Evolutionary conservation across 2,329 filamentous ascomycete genomes (phyloP), one percentile per base, ranked within the genome.

Genomic region (Cytospora paraplurivora): DNA sequence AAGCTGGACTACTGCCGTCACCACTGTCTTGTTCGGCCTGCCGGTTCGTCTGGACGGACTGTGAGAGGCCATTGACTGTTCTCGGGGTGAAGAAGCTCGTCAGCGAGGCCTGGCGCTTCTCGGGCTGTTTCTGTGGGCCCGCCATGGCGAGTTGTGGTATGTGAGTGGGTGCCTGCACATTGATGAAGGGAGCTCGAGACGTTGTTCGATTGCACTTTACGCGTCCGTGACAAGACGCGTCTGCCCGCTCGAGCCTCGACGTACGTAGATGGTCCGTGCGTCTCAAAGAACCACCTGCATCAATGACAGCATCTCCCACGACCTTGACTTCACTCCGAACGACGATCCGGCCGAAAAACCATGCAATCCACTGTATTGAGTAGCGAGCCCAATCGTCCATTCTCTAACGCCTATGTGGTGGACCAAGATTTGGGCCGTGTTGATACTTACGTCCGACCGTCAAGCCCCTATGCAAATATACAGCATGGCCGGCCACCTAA

Each of bases 41-140:
- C 17, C 59, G 71, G n/a, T 13, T 58, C 44, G 57, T 62, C 21
- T 55, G 53, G 51, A 60, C 34, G 17, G 62, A 65, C 57, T 68
- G 58, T 8, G 69, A 55, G 56, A 79, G 69, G 63, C 78, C 79
- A 73, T 82, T 83, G 71, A 77, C 73, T 13, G 84, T 78, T 67
- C 84, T 88, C 15, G 86, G 86, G 0, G 87, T 85, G 74, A 96
- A 96, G 77, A 96, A 96, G 72, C 88, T 93, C 3, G 92, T 95
- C 66, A 97, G 88, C 0, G 92, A 91, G 68, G 89, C 85, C 72
- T 97, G 92, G 70, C 89, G 91, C 76, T 89, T 90, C 61, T 74
- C 77, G 34, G 76, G 69, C 0, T 77, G 68, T 58, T 79, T 80
- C 1, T 79, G 65, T 15, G 75, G 71, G 35, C 74, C 73, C 17